Percentiles rank a stretch among this genome's conserved stretches.
Conservation (phyloP, 139 green algal species). For the Micromonas commoda region DNA sequence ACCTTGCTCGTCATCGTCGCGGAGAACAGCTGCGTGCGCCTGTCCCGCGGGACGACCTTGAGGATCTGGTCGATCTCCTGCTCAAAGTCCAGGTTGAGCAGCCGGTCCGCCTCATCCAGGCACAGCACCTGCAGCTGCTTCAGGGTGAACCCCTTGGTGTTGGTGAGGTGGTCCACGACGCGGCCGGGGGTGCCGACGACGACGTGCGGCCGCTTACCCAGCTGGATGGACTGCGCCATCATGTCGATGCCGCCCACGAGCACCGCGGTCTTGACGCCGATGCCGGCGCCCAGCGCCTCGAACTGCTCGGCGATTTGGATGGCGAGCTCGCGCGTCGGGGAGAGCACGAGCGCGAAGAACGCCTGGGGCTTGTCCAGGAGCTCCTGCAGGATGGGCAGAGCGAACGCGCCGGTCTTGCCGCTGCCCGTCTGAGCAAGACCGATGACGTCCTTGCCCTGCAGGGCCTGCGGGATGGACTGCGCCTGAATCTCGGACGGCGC, state of each 20-base stretch:
- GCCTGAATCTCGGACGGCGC: constrained; percentile 72
- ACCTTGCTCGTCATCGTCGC: constrained; percentile 99
- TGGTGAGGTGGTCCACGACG: constrained; percentile 97
- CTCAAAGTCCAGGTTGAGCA: constrained; percentile 99
- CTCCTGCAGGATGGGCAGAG: constrained; percentile 86
- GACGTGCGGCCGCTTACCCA: constrained; percentile 85
- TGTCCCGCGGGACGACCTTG: constrained; percentile 46
- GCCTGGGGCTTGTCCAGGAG: constrained; percentile 84
- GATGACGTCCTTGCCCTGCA: constrained; percentile 92
- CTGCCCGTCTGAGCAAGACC: constrained; percentile 94
- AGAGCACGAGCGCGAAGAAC: constrained; percentile 88
- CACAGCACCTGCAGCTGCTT: constrained; percentile 60
- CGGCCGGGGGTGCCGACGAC: constrained; percentile 82
- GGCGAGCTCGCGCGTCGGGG: constrained; percentile 91
- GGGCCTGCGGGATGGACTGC: constrained; percentile 71
- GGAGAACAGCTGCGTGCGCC: constrained; percentile 91
- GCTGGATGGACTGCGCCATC: constrained; percentile 85
- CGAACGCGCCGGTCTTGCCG: constrained; percentile 96
- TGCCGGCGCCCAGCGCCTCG: constrained; percentile 82
- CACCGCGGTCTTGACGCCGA: constrained; percentile 62
- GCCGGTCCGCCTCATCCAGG: constrained; percentile 95
- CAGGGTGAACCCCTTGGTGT: constrained; percentile 76
- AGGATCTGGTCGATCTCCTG: constrained; percentile 98
- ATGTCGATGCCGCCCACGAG: constrained; percentile 98
- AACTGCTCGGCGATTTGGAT: constrained; percentile 99